Evolutionary conservation across 331 rosid genomes (phyloP).

Genomic region (Rhamnella rubrinervis): DNA sequence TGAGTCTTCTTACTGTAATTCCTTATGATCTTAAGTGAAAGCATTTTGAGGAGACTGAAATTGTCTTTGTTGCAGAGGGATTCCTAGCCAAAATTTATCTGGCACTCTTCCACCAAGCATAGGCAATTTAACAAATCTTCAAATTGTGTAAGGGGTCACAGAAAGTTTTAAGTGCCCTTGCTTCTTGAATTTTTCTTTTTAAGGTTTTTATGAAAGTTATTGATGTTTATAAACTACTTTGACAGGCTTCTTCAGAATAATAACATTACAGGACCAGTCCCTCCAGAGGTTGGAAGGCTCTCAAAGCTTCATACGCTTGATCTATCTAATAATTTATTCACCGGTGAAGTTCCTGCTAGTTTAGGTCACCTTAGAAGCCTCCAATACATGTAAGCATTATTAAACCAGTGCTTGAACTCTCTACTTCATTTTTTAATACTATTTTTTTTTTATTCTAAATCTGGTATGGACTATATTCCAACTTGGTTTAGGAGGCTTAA

Average conservation of each 20-base stretch:
- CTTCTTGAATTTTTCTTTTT: constrained; percentile 14
- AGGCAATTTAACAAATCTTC: constrained; percentile 95
- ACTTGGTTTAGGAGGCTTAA: constrained; percentile 72
- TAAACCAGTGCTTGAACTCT: not conserved
- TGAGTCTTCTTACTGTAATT: constrained; percentile 37
- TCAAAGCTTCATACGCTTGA: constrained; percentile 83
- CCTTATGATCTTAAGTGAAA: constrained; percentile 6
- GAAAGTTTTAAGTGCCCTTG: constrained; percentile 5
- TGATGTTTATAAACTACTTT: constrained; percentile 18
- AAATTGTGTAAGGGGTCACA: constrained; percentile 72
- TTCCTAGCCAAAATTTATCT: constrained; percentile 92
- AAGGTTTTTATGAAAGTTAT: constrained; percentile 9
- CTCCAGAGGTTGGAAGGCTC: constrained; percentile 74
- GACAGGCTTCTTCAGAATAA: constrained; percentile 76
- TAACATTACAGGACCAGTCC: constrained; percentile 78
- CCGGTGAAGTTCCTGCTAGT: constrained; percentile 67
- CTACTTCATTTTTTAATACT: not conserved
- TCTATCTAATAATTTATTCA: constrained; percentile 73
- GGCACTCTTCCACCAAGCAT: constrained; percentile 91
- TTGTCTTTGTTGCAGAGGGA: constrained; percentile 62
- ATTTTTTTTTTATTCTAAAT: constrained; percentile 5
- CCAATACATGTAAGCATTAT: constrained; percentile 66
- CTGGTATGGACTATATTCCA: constrained; percentile 31
- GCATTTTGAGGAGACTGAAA: constrained; percentile 12
- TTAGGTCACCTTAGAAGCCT: constrained; percentile 64